These are phyloP conservation scores for Neocallimastix lanati DNA, from an alignment of 192 early-diverging fungal genomes.

Conservation along the genomic window DNA sequence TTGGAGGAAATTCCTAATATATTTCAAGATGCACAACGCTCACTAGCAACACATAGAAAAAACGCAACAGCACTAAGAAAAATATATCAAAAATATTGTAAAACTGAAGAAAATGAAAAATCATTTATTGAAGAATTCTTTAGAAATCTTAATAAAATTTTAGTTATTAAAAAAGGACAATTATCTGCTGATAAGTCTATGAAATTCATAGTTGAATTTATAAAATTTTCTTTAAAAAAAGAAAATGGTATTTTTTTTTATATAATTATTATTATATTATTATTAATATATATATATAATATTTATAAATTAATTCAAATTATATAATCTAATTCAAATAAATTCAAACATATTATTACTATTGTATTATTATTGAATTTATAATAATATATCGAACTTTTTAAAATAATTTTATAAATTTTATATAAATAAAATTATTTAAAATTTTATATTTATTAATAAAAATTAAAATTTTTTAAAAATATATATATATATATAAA, in stretches of 20 bases:
- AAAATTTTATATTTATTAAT: too few species aligned
- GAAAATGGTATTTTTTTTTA: conserved; percentile 9
- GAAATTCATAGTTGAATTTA: conserved; percentile 54
- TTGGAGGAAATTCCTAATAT: conserved; percentile 29
- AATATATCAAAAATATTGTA: conserved; percentile 15
- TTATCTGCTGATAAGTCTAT: conserved; percentile 48
- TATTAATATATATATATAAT: too few species aligned
- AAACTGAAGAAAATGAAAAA: conserved; percentile 25
- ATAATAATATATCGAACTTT: too few species aligned
- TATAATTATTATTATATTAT: conserved; percentile 3
- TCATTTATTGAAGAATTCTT: conserved; percentile 55
- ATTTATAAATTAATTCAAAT: too few species aligned
- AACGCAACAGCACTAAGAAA: conserved; percentile 55
- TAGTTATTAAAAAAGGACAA: conserved; percentile 56
- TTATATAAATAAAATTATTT: too few species aligned
- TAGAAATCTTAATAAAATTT: conserved; percentile 59
- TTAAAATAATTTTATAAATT: too few species aligned
- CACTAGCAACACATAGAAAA: conserved; percentile 45
- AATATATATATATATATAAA: too few species aligned
- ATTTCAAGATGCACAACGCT: conserved; percentile 57
- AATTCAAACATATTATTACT: too few species aligned
- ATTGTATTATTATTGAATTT: too few species aligned
- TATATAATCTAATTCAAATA: too few species aligned
- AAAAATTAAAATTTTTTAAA: too few species aligned
- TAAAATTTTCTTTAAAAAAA: conserved; percentile 47